A percentile compares a stretch with the other conserved stretches of the same genome.
Evolutionary conservation across 805 yeast species (phyloP).

Genomic region (Pichia exigua): DNA sequence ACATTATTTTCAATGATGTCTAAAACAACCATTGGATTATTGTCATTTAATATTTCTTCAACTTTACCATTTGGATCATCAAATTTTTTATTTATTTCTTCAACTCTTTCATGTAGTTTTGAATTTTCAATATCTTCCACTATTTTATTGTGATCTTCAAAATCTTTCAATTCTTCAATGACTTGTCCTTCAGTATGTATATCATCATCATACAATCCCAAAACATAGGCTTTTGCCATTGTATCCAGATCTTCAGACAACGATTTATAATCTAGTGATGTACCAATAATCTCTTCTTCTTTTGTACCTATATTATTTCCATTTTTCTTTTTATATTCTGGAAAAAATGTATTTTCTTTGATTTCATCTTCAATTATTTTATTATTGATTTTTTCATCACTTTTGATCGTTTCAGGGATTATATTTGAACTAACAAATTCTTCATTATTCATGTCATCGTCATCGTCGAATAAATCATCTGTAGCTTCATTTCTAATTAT

Average conservation of each 20-base stretch:
- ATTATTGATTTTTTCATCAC: neutral
- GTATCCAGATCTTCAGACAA: conserved; percentile 42
- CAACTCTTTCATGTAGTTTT: conserved; percentile 11
- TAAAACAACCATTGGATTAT: conserved; percentile 34
- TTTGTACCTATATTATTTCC: neutral
- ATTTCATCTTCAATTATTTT: neutral
- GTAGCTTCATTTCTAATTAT: conserved; percentile 13
- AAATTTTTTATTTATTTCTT: conserved; percentile 7
- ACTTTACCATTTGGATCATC: conserved; percentile 23
- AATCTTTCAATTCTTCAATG: conserved; percentile 46
- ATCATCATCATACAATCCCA: conserved; percentile 57
- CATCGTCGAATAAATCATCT: conserved; percentile 17
- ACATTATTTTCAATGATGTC: conserved; percentile 37
- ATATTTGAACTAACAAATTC: conserved; percentile 3
- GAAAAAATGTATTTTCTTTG: conserved; percentile 3
- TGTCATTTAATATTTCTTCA: conserved; percentile 31
- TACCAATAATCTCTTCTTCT: conserved; percentile 18
- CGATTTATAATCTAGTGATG: conserved; percentile 34
- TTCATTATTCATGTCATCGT: conserved; percentile 10
- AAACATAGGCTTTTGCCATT: conserved; percentile 53
- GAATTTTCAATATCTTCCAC: conserved; percentile 31
- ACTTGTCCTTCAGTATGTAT: conserved; percentile 47
- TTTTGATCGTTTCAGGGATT: neutral
- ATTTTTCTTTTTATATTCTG: conserved; percentile 3
- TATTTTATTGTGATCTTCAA: conserved; percentile 41